Evolutionary conservation across 305 asterid genomes (phyloP), one percentile per base, ranked within the genome.

Genomic region (Ajuga reptans): DNA sequence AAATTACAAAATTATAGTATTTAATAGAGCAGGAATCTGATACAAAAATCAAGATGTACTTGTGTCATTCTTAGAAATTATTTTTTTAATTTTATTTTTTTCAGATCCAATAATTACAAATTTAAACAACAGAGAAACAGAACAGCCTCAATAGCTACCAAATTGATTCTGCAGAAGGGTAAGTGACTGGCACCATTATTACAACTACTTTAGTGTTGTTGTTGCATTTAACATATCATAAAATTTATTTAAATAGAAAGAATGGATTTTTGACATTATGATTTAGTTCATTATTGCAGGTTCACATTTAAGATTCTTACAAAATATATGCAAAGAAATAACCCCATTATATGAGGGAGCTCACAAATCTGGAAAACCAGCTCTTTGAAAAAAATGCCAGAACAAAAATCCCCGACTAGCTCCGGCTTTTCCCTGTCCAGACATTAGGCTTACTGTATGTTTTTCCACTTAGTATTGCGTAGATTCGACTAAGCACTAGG

Each of bases 151-250:
- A 51, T 31, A 9, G 31, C 33, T 17, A 15, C 45, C 18, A 65
- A 53, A 53, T 51, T n/a, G 52, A 63, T 72, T 15, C 3, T 59
- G 42, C 36, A 16, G 34, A 34, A 37, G 34, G 64, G 41, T 5
- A 21, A 72, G 42, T 71, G 51, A 72, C 5, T 72, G 58, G 39
- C 55, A 50, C 65, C 64, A 74, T 74, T 67, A 66, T 66, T 64
- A 42, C 73, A 66, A 50, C 66, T 6, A 51, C 58, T 41, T 24
- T 29, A 68, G 56, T 49, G 61, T 6, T 45, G 68, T 33, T 47
- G 47, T 62, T 61, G 66, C 77, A 76, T 60, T 66, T 39, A 76
- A 45, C 62, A 24, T 17, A 27, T 36, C 43, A 39, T 49, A 46
- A 34, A 63, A 31, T 33, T 45, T 69, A 29, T 43, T 55, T 5